Evolutionary conservation across 1,284 basidiomycete species (phyloP), one percentile per base, ranked within the genome.

Genomic region (Irpex rosettiformis): DNA sequence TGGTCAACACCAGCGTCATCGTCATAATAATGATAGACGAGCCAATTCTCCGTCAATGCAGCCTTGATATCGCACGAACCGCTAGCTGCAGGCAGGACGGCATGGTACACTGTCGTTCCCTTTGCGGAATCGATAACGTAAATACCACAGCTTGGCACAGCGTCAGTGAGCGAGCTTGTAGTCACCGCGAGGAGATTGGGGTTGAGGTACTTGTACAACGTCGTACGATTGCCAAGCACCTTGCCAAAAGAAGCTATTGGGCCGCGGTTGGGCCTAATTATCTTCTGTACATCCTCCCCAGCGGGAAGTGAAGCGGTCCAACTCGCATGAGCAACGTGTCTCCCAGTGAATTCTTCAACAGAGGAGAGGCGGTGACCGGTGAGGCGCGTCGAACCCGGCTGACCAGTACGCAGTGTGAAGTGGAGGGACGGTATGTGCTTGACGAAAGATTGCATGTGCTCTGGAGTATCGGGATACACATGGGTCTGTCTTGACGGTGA

Each of bases 201-300:
- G 70, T 96, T 96, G 62, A 98, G 81, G 70, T 96, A 97, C 77
- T 98, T 98, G 81, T 97, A 96, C 57, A 98, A 72, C 42, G 94
- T 95, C 27, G 85, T 85, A 59, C 96, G 85, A 72, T 97, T 89
- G 4, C 92, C 94, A 1, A 93, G 77, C 3, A 96, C 94, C 65
- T 88, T 88, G 7, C 94, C 95, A 18, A 89, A 75, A 3, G 88
- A 91, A 0, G 94, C 93, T 25, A 93, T 77, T 2, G 83, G 79
- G 18, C 80, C 83, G 22, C 72, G 66, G 3, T 73, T 67, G 24
- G 78, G 77, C 47, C 76, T 74, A n/a, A 87, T 70, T 56, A 89
- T 66, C 0, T 74, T 61, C 45, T 80, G 73, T 21, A 86, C 75
- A 37, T 82, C 79, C 65, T 88, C 84, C 13, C 74, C 74, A 0